Evolutionary conservation across 2,329 filamentous ascomycete genomes (phyloP).

Genomic region (Talaromyces atroroseus): DNA sequence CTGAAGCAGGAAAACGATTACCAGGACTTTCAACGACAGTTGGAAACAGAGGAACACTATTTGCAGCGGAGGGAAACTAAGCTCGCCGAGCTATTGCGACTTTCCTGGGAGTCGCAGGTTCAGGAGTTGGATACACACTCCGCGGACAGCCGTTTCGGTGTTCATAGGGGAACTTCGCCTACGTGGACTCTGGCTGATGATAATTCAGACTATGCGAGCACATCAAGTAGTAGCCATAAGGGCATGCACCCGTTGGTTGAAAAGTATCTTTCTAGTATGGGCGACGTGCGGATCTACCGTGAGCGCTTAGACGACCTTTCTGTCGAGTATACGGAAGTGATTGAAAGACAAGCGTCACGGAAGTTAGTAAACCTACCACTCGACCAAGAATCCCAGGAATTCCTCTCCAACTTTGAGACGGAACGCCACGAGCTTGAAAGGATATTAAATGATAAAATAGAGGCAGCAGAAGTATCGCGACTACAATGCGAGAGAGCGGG

Average conservation of each 20-base stretch:
- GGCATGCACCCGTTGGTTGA: conserved; percentile 14
- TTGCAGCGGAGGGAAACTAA: conserved; percentile 19
- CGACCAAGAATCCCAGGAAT: conserved; percentile 20
- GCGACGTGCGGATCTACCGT: conserved; percentile 21
- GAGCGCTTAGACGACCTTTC: conserved; percentile 20
- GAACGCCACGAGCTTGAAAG: conserved; percentile 17
- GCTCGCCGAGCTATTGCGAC: conserved; percentile 13
- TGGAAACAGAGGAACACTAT: conserved; percentile 22
- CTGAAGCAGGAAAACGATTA: conserved; percentile 22
- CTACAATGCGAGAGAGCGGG: conserved; percentile 15
- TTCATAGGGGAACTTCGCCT: background rate
- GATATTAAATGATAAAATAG: conserved; percentile 19
- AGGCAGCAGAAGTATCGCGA: conserved; percentile 17
- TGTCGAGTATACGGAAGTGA: conserved; percentile 14
- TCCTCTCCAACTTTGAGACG: conserved; percentile 21
- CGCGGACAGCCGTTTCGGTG: background rate
- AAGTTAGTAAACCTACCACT: conserved; percentile 15
- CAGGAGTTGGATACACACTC: background rate
- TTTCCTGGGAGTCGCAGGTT: background rate
- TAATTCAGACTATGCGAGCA: background rate
- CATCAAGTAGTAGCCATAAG: background rate
- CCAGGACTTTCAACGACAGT: conserved; percentile 21
- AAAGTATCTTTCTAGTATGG: conserved; percentile 20
- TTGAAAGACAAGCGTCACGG: conserved; percentile 15
- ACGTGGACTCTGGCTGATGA: background rate